Conservation (phyloP, 176 grass and related monocot genomes). For the Leersia perrieri region DNA sequence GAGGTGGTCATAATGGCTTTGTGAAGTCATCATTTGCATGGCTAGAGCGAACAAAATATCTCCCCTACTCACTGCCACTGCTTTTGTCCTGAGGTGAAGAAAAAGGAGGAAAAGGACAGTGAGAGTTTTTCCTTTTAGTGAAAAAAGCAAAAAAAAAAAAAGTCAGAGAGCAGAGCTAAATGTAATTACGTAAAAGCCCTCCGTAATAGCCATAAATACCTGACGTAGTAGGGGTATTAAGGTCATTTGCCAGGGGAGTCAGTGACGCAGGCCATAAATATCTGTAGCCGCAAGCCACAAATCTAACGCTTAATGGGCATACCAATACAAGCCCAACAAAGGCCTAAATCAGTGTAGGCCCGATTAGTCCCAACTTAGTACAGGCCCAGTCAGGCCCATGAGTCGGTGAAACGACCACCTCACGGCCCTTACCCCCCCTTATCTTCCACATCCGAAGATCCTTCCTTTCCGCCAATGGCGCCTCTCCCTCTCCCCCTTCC, state of each 20-base stretch:
- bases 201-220: neutral
- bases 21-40: neutral
- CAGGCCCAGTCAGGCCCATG: neutral
- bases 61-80: neutral
- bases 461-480: conserved; percentile 30
- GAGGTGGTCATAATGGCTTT: neutral
- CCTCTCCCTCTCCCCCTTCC: conserved; percentile 32
- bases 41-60: neutral
- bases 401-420: conserved; percentile 16
- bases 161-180: no score
- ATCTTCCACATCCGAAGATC: conserved; percentile 12
- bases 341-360: neutral
- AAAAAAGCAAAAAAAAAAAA: no score
- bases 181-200: neutral
- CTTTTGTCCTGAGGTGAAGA: neutral
- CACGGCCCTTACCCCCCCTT: conserved; percentile 23
- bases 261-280: no score
- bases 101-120: neutral
- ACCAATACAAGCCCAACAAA: neutral
- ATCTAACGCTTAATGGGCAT: neutral
- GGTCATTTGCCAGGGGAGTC: neutral
- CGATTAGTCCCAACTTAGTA: neutral
- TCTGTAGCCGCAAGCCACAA: no score
- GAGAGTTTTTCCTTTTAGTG: no score
- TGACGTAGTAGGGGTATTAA: neutral